Conservation (phyloP, 2,329 filamentous ascomycete genomes). For the Sporothrix euskadiensis region DNA sequence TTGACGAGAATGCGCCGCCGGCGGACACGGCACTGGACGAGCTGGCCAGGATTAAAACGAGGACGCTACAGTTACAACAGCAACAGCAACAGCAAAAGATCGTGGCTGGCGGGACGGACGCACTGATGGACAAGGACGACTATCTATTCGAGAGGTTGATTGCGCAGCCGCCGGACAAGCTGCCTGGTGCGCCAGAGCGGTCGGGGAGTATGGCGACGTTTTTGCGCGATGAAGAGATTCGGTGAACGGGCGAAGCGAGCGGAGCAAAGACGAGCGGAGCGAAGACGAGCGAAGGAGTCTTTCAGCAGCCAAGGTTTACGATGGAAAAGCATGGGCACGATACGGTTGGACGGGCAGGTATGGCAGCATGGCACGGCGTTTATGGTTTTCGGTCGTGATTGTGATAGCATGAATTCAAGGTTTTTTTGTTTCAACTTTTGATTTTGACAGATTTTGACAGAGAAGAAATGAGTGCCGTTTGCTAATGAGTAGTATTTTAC, state of each 20-base stretch:
- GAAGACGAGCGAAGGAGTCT: neutral
- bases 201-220: constrained; percentile 43
- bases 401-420: neutral
- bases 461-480: neutral
- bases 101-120: constrained; percentile 27
- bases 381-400: neutral
- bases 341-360: neutral
- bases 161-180: constrained; percentile 36
- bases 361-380: neutral
- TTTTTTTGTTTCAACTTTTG: neutral
- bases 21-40: constrained; percentile 41
- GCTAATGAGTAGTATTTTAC: too few species aligned
- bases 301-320: neutral
- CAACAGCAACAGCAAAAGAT: neutral
- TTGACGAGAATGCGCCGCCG: constrained; percentile 52
- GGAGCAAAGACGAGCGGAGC: neutral
- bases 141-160: constrained; percentile 41
- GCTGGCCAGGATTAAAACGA: constrained; percentile 39
- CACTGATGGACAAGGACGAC: constrained; percentile 38
- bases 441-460: neutral
- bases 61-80: constrained; percentile 32
- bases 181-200: constrained; percentile 37
- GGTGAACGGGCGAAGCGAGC: constrained; percentile 33
- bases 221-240: constrained; percentile 47
- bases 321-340: neutral